Conservation (phyloP, 2,329 filamentous ascomycete genomes). For the Sporothrix dimorphospora region DNA sequence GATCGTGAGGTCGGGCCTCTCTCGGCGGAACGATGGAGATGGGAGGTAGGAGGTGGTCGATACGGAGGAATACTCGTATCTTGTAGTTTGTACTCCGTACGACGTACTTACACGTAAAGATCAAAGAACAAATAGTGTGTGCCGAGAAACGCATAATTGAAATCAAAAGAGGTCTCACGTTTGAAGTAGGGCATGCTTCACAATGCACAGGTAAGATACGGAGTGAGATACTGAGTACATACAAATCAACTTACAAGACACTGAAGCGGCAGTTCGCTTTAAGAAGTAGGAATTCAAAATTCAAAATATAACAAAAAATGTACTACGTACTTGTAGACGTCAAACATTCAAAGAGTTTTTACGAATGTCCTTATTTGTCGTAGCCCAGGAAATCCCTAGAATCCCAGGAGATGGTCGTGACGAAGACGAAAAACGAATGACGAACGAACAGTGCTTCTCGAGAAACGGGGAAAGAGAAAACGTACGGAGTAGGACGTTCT, state of each 20-base stretch:
- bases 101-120: no score
- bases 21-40: background rate
- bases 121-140: no score
- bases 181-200: background rate
- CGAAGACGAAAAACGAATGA: background rate
- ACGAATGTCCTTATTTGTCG: background rate
- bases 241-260: no score
- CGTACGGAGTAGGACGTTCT: no score
- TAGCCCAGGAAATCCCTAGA: background rate
- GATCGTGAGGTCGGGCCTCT: conserved; percentile 4
- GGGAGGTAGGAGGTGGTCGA: background rate
- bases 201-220: no score
- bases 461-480: background rate
- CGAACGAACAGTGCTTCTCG: background rate
- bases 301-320: background rate
- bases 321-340: background rate
- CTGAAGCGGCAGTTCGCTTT: no score
- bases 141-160: background rate
- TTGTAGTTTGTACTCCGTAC: no score
- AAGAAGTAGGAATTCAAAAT: background rate
- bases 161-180: background rate
- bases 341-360: no score
- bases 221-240: no score
- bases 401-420: background rate
- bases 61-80: background rate